phyloP scores from a whole-genome alignment of 768 basidiomycete genomes.

The Hemileccinum rubropunctum region DNA sequence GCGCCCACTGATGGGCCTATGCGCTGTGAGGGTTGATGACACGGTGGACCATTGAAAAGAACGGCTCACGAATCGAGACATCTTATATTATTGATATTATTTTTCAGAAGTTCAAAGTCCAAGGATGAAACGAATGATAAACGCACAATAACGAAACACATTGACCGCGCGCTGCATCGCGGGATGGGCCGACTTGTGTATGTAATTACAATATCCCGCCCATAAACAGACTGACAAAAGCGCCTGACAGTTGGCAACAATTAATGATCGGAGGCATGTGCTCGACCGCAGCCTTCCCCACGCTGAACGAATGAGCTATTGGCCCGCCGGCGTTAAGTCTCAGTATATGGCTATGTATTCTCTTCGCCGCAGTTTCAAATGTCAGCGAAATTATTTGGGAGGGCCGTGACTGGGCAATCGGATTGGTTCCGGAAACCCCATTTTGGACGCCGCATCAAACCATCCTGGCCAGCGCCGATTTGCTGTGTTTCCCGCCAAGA shows the following conservation, averaged over 20 bases:
- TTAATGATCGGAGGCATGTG: neutral
- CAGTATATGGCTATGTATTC: neutral
- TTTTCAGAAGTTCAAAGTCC: neutral
- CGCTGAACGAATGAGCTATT: neutral
- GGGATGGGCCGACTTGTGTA: neutral
- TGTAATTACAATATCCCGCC: neutral
- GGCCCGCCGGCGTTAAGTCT: neutral
- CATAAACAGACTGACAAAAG: neutral
- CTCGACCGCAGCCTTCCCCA: neutral
- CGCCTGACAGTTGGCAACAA: neutral
- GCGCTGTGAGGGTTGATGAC: too few species aligned
- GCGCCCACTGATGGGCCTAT: too few species aligned
- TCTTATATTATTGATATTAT: too few species aligned
- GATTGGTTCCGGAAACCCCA: neutral
- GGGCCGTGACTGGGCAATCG: neutral
- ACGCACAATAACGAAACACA: neutral
- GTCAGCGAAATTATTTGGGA: neutral
- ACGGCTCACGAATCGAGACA: too few species aligned
- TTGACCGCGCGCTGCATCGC: neutral
- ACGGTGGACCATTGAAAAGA: too few species aligned
- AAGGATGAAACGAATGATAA: neutral
- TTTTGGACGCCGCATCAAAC: neutral
- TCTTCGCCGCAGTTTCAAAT: neutral
- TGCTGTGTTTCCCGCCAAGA: too few species aligned
- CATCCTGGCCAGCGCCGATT: too few species aligned